Evolutionary conservation across 306 rosid species (phyloP), one percentile per base, ranked within the genome.

Genomic region (Prosopis cineraria): DNA sequence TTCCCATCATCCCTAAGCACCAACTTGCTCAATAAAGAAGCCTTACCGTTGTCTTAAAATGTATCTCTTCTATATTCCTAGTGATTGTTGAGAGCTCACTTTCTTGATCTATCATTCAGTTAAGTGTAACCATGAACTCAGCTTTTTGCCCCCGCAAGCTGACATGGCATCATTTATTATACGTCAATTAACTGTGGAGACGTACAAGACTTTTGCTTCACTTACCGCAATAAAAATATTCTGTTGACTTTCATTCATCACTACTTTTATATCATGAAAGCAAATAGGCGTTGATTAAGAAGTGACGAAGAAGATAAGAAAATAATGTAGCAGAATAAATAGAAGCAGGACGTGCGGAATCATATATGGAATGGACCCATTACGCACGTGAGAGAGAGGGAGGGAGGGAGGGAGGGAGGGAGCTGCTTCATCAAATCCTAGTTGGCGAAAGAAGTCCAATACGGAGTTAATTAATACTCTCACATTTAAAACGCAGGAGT

Each of bases 291-390:
- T 34, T 12, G 14, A 39, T 56, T 16, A 25, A 58, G 24, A 20
- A 27, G 1, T 27, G 53, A 40, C 20, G 60, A 62, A n/a, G 34
- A 30, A 16, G 58, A 29, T 7, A 27, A 43, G 39, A 43, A 43
- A 43, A 68, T 43, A 59, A 27, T 29, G 19, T 6, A 1, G 25
- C 20, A 37, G 20, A n/a, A 17, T 7, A 6, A 3, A 33, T 10
- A 29, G 17, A 36, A 62, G 55, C 52, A 64, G 17, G 53, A 31
- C 24, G n/a, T n/a, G 66, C 27, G 30, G 62, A 43, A 16, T 13
- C 62, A 70, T 45, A 43, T 29, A n/a, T 19, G 56, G 34, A n/a
- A n/a, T n/a, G 70, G 50, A 20, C 70, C 70, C 69, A 55, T 13
- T 0, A 4, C 27, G 22, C 27, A 7, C 7, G 27, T 6, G 58